A percentile compares a stretch with the other conserved stretches of the same genome.
phyloP scores from a whole-genome alignment of 2,329 filamentous ascomycete species.

The Pseudogymnoascus sp. region DNA sequence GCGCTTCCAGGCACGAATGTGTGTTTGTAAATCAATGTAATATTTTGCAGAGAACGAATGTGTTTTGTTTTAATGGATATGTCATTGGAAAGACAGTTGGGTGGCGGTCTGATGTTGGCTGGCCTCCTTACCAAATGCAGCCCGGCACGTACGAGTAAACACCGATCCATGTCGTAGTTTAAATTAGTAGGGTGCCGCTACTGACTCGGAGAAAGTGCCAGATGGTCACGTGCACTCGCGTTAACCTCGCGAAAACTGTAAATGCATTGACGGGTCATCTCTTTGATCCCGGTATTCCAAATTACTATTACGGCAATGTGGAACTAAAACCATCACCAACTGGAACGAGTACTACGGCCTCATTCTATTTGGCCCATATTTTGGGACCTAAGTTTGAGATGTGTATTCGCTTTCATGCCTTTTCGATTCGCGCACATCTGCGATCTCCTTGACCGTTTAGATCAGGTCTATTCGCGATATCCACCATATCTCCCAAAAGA shows the following conservation, averaged over 20 bases:
- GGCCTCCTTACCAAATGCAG: slow-evolving; percentile 6
- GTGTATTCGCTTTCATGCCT: slow-evolving; percentile 39
- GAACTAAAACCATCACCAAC: neutral
- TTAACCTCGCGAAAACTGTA: slow-evolving; percentile 2
- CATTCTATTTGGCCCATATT: neutral
- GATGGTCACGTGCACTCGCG: neutral
- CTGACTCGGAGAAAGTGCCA: neutral
- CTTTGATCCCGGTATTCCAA: neutral
- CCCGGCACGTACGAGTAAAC: slow-evolving; percentile 2
- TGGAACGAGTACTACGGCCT: neutral
- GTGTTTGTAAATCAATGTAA: neutral
- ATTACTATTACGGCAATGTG: slow-evolving; percentile 1
- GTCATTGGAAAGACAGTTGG: slow-evolving; percentile 2
- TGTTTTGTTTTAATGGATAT: neutral
- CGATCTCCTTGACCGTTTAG: slow-evolving; percentile 61
- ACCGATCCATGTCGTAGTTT: slow-evolving; percentile 6
- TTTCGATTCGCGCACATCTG: slow-evolving; percentile 64
- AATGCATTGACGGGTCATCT: neutral
- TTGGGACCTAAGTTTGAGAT: neutral
- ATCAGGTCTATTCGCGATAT: slow-evolving; percentile 37
- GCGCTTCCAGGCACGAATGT: neutral
- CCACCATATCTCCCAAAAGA: slow-evolving; percentile 31
- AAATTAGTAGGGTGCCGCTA: slow-evolving; percentile 6
- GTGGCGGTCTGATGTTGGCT: slow-evolving; percentile 5
- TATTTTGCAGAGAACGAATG: neutral